phyloP scores from a whole-genome alignment of 139 green algal species.

The Mesotaenium endlicherianum region DNA sequence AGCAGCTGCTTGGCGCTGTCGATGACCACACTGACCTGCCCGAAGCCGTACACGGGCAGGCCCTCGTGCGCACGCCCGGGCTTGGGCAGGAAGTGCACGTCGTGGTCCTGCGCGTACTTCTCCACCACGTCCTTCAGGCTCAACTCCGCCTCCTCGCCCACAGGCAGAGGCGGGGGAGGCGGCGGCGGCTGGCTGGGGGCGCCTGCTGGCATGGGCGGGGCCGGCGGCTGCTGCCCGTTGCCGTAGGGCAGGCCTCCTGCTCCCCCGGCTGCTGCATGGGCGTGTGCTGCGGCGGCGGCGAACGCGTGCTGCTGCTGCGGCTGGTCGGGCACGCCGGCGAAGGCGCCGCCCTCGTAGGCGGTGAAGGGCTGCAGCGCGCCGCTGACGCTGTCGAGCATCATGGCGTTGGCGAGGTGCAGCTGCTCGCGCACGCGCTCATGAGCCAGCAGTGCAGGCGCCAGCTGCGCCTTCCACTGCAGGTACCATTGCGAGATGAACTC shows the following conservation, averaged over 20 bases:
- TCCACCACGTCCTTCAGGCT: slow-evolving; percentile 63
- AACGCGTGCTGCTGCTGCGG: neutral
- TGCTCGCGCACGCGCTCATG: slow-evolving; percentile 71
- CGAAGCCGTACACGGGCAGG: slow-evolving; percentile 90
- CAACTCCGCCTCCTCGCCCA: neutral
- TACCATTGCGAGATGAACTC: slow-evolving; percentile 93
- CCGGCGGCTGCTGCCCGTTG: neutral
- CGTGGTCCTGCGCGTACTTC: slow-evolving; percentile 76
- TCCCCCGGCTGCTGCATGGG: neutral
- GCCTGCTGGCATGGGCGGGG: neutral
- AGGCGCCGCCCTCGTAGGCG: slow-evolving; percentile 20
- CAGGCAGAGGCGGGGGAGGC: too few species aligned
- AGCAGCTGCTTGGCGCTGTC: slow-evolving; percentile 71
- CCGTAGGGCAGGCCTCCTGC: neutral
- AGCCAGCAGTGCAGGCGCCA: slow-evolving; percentile 66
- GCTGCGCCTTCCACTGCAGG: slow-evolving; percentile 82
- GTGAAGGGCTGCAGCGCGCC: slow-evolving; percentile 38
- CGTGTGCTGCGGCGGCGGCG: neutral
- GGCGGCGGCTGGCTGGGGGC: neutral
- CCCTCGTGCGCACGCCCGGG: slow-evolving; percentile 76
- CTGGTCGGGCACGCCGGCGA: slow-evolving; percentile 41
- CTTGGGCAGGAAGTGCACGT: slow-evolving; percentile 87
- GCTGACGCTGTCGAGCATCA: slow-evolving; percentile 78
- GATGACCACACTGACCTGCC: slow-evolving; percentile 77
- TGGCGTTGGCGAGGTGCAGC: slow-evolving; percentile 77